Evolutionary conservation across 495 filamentous ascomycete genomes (phyloP).

Genomic region (Aspergillus baeticus): DNA sequence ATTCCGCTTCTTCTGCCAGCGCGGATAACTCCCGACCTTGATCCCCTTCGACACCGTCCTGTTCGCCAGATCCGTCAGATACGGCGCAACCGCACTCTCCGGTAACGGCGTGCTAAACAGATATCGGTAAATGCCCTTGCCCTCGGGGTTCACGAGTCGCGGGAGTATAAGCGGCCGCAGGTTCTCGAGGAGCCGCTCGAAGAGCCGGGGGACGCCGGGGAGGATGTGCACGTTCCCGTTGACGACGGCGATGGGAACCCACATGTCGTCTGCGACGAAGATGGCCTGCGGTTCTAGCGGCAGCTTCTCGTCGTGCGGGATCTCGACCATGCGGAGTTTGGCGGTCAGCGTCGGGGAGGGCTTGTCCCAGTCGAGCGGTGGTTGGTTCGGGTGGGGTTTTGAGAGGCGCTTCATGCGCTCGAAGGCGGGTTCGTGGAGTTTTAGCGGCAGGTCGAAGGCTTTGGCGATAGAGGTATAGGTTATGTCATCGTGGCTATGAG

Average conservation of each 20-base stretch:
- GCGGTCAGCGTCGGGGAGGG: constrained; percentile 76
- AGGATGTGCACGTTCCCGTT: constrained; percentile 94
- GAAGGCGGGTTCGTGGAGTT: constrained; percentile 72
- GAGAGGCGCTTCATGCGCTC: constrained; percentile 80
- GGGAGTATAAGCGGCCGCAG: constrained; percentile 68
- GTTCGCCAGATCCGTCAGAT: constrained; percentile 73
- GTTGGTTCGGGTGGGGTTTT: constrained; percentile 65
- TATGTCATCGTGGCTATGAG: constrained; percentile 85
- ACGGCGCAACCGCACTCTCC: constrained; percentile 81
- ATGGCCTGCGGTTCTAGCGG: constrained; percentile 64
- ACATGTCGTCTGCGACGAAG: constrained; percentile 77
- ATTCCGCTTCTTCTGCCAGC: constrained; percentile 85
- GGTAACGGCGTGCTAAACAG: constrained; percentile 81
- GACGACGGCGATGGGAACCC: constrained; percentile 85
- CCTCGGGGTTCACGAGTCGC: constrained; percentile 71
- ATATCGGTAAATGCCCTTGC: constrained; percentile 72
- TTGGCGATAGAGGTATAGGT: constrained; percentile 93
- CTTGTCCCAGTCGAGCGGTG: constrained; percentile 80
- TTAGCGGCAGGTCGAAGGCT: constrained; percentile 74
- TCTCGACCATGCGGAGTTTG: constrained; percentile 82
- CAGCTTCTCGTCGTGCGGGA: constrained; percentile 69
- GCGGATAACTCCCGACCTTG: constrained; percentile 95
- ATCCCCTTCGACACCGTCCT: constrained; percentile 70
- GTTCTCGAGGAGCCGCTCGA: constrained; percentile 72
- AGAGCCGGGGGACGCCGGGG: constrained; percentile 84